Percentiles rank a stretch among this genome's conserved stretches.
Conservation (phyloP, 2,329 filamentous ascomycete genomes). For the Aureobasidium pullulans region DNA sequence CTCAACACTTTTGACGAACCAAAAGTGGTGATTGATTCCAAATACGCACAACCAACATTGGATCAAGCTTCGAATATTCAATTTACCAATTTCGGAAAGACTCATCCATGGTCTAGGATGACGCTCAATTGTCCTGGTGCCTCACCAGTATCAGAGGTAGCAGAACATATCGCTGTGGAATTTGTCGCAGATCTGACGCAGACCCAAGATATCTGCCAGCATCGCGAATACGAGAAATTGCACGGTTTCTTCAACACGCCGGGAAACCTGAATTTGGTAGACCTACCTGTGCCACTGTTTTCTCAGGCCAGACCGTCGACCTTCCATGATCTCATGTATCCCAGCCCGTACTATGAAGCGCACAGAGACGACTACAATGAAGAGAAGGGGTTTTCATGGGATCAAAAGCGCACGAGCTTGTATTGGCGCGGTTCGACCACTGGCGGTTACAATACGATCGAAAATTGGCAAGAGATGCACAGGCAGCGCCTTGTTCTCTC, state of each 20-base stretch:
- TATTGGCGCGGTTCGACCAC: neutral
- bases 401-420: neutral
- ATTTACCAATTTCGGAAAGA: no score
- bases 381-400: neutral
- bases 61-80: neutral
- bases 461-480: neutral
- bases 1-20: neutral
- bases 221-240: neutral
- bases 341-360: neutral
- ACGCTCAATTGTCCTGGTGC: neutral
- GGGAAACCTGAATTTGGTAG: neutral
- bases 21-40: neutral
- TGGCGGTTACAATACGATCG: neutral
- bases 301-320: neutral
- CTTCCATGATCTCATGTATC: neutral
- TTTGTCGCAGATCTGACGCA: neutral
- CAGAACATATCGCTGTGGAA: conserved; percentile 30
- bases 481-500: neutral
- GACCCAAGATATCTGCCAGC: neutral
- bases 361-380: neutral
- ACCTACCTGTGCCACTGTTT: neutral
- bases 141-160: conserved; percentile 16
- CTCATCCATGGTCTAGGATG: neutral
- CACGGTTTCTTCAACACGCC: neutral
- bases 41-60: no score